Evolutionary conservation across 75 land plant species (phyloP), one percentile per base, ranked within the genome.

Genomic region (Gnetum montanum): DNA sequence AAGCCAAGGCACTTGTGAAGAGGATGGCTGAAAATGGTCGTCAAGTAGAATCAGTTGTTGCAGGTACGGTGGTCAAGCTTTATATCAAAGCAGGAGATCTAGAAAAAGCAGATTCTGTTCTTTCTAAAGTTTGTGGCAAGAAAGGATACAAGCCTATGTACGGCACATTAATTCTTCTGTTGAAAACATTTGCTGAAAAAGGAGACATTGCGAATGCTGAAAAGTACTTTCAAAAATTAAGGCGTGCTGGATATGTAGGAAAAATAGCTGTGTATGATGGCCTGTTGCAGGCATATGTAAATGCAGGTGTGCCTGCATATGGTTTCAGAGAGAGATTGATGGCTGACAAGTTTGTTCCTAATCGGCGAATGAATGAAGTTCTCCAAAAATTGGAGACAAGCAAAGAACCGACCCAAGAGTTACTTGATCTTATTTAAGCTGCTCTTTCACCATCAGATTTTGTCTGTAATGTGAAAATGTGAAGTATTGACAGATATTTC

Each of bases 191-290:
- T 62, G 77, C 79, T 6, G 70, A 69, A 44, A 70, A 54, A 35
- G 90, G 86, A 23, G 82, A 85, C 47, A 45, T 85, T 24, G 80
- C 71, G 20, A 74, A 70, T 48, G 60, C 87, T 11, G 90, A 85
- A 60, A 78, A 69, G 29, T 60, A 70, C 8, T 85, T 82, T 64
- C 58, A 66, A 28, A 59, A 29, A 38, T 4, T 71, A 31, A 73
- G 52, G 28, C 67, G 30, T 37, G 22, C 13, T 38, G 78, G 78
- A 8, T 78, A 76, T 34, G 15, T 22, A 11, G 61, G 45, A 1
- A 49, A 58, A 12, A 16, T 64, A 29, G 19, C 35, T 27, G 58
- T 22, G 24, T 82, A 57, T 34, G 68, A 66, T 33, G 8, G 26
- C 22, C 72, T 85, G 6, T 61, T 85, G 35, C 60, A 78, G 55